Conservation (phyloP, 352 stramenopile species). For the Phytophthora chlamydospora region DNA sequence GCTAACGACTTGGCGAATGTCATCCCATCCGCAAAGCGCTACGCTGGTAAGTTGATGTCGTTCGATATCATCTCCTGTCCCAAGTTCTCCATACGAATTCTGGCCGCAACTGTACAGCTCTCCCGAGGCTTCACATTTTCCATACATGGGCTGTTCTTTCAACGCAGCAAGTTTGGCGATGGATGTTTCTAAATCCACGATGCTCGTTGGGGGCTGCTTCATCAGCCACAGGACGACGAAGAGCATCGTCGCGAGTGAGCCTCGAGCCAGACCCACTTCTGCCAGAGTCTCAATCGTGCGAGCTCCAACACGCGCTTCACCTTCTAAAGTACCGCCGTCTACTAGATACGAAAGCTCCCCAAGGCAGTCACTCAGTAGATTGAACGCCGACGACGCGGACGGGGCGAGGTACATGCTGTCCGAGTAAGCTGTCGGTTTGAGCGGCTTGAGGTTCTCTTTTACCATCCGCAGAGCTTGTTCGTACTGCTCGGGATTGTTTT, state of each 20-base stretch:
- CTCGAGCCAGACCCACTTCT: constrained; percentile 73
- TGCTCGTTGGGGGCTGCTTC: constrained; percentile 49
- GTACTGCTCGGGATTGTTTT: constrained; percentile 74
- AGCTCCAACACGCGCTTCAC: constrained; percentile 44
- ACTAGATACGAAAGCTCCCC: constrained; percentile 43
- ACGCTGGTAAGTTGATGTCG: constrained; percentile 81
- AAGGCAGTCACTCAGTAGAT: constrained; percentile 75
- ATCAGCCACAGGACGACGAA: constrained; percentile 76
- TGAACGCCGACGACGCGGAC: constrained; percentile 75
- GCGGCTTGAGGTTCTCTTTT: constrained; percentile 60
- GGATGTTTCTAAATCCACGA: constrained; percentile 59
- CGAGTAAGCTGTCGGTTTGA: constrained; percentile 83
- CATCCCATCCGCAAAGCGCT: constrained; percentile 79
- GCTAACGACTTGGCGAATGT: constrained; percentile 85
- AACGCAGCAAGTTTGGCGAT: constrained; percentile 75
- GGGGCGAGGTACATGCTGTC: constrained; percentile 87
- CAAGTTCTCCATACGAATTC: constrained; percentile 90
- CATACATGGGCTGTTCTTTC: constrained; percentile 89
- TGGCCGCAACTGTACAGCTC: constrained; percentile 90
- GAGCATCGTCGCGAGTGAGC: constrained; percentile 76
- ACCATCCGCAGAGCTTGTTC: constrained; percentile 75
- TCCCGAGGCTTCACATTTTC: constrained; percentile 82
- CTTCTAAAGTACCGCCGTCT: constrained; percentile 11
- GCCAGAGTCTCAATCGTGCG: constrained; percentile 76
- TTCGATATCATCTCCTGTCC: constrained; percentile 86